These are phyloP conservation scores for Capsicum baccatum DNA, from an alignment of 257 asterid species.

Conservation along the genomic window DNA sequence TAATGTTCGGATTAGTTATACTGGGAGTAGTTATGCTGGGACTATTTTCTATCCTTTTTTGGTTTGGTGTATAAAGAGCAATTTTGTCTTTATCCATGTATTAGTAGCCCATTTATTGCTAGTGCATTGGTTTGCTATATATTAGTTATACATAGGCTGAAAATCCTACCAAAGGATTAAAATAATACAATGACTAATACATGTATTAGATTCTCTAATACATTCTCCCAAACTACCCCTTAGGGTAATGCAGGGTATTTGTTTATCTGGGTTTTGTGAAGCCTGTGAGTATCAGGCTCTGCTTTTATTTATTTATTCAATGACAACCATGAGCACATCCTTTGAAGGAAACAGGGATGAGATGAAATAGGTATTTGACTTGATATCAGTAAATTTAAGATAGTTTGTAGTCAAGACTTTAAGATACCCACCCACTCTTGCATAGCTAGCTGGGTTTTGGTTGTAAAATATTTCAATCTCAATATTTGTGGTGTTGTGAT, in stretches of 20 bases:
- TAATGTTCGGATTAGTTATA: too few relatives aligned
- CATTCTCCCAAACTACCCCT: too few relatives aligned
- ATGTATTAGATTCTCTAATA: too few relatives aligned
- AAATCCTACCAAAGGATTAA: too few relatives aligned
- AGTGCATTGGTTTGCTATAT: too few relatives aligned
- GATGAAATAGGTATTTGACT: background rate
- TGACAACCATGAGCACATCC: background rate
- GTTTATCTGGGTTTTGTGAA: background rate
- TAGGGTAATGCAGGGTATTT: background rate
- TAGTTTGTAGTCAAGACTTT: background rate
- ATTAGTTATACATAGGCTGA: too few relatives aligned
- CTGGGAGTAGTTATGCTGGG: too few relatives aligned
- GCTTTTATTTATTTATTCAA: background rate
- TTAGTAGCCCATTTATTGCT: too few relatives aligned
- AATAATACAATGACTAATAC: too few relatives aligned
- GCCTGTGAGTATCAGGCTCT: conserved; percentile 7
- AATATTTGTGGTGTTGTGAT: background rate
- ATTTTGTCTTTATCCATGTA: too few relatives aligned
- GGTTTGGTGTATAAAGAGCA: too few relatives aligned
- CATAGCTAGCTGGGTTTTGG: background rate
- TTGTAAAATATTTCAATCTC: background rate
- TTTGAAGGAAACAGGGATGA: background rate
- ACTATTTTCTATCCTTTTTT: too few relatives aligned
- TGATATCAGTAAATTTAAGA: background rate
- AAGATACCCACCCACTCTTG: background rate